phyloP scores from a whole-genome alignment of 805 yeast species.

The Starmerella powellii region DNA sequence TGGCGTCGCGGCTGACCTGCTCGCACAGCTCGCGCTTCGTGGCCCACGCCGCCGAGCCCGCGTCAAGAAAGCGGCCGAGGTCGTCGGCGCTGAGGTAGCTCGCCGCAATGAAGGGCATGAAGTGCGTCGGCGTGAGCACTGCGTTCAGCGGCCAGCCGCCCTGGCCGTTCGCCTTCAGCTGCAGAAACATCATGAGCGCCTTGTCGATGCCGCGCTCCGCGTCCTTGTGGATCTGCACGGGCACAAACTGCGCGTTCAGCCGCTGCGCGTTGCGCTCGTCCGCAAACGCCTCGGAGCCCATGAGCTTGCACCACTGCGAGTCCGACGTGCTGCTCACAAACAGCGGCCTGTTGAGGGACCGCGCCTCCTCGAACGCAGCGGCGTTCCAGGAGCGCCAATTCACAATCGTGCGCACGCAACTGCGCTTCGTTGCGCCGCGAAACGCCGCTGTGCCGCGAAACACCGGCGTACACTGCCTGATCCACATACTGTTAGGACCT shows the following conservation, averaged over 20 bases:
- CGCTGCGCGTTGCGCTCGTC: constrained; percentile 25
- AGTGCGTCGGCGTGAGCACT: constrained; percentile 29
- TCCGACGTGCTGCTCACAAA: constrained; percentile 31
- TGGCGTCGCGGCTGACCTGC: constrained; percentile 23
- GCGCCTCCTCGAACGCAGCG: constrained; percentile 27
- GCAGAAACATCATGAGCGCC: constrained; percentile 32
- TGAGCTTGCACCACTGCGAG: constrained; percentile 33
- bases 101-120: constrained; percentile 31
- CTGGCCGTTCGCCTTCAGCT: constrained; percentile 27
- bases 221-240: constrained; percentile 31
- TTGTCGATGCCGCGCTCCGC: constrained; percentile 33
- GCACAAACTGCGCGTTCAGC: constrained; percentile 28
- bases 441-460: not conserved
- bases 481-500: no score
- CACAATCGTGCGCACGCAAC: not conserved
- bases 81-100: constrained; percentile 29
- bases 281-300: constrained; percentile 29
- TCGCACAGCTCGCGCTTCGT: constrained; percentile 23
- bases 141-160: constrained; percentile 35
- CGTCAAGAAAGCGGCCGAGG: constrained; percentile 26
- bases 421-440: not conserved
- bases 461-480: no score
- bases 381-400: constrained; percentile 31
- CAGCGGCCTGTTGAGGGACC: constrained; percentile 27
- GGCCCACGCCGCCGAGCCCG: constrained; percentile 27